Conservation (phyloP, 306 rosid species). For the Leucaena leucocephala region DNA sequence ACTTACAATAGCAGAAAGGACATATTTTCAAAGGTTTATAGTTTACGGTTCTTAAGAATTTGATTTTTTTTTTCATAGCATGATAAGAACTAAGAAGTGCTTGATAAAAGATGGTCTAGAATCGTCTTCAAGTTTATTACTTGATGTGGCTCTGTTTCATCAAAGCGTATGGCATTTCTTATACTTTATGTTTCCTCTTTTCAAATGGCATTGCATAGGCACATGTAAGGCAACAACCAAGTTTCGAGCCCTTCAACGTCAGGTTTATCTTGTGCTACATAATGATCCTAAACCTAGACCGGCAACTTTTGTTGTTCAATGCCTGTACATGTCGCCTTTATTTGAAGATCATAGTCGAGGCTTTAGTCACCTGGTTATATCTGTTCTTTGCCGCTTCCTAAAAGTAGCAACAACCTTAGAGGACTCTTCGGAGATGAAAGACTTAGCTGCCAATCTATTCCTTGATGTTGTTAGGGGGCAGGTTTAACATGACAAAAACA, state of each 20-base stretch:
- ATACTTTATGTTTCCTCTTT: slow-evolving; percentile 27
- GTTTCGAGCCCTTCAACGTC: slow-evolving; percentile 89
- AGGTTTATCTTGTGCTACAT: slow-evolving; percentile 70
- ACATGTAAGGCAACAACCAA: slow-evolving; percentile 82
- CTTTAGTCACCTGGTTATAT: slow-evolving; percentile 83
- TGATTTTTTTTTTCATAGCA: too few relatives aligned
- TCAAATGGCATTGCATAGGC: slow-evolving; percentile 57
- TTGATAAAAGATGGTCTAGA: too few relatives aligned
- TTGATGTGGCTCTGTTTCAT: too few relatives aligned
- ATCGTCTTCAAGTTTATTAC: too few relatives aligned
- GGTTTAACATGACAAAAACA: slow-evolving; percentile 70
- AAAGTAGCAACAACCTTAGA: slow-evolving; percentile 48
- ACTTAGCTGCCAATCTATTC: slow-evolving; percentile 71
- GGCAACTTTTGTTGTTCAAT: slow-evolving; percentile 72
- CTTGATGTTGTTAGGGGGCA: slow-evolving; percentile 69
- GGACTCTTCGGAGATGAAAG: slow-evolving; percentile 56
- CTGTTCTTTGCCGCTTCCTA: slow-evolving; percentile 67
- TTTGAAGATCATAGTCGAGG: slow-evolving; percentile 72
- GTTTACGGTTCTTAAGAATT: too few relatives aligned
- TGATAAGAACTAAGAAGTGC: too few relatives aligned
- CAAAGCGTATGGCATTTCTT: slow-evolving; percentile 5
- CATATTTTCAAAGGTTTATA: too few relatives aligned
- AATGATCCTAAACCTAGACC: slow-evolving; percentile 91
- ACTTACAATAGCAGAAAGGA: too few relatives aligned
- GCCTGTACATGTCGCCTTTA: slow-evolving; percentile 76